These are phyloP conservation scores for Colletotrichum destructivum DNA, from an alignment of 2,329 filamentous ascomycete genomes.

Conservation along the genomic window DNA sequence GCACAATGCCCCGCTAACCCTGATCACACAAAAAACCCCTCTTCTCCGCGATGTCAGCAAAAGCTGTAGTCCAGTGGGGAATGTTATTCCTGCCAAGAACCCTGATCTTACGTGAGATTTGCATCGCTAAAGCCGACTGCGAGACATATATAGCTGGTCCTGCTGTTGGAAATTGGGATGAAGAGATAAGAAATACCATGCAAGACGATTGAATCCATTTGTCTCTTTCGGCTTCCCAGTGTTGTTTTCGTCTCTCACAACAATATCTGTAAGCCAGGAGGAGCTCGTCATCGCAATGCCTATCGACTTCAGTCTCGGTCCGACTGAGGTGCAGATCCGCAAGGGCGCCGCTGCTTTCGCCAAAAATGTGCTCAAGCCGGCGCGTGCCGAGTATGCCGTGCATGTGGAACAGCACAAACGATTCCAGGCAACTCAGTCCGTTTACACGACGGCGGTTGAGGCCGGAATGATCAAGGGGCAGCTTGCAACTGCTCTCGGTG, in stretches of 20 bases:
- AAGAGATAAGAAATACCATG: too few species aligned
- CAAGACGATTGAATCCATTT: too few species aligned
- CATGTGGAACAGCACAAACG: not conserved
- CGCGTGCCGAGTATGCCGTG: not conserved
- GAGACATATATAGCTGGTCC: too few species aligned
- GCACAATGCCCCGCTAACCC: too few species aligned
- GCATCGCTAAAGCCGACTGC: too few species aligned
- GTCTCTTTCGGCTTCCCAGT: not conserved
- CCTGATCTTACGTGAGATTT: too few species aligned
- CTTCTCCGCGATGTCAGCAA: too few species aligned
- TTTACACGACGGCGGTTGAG: not conserved
- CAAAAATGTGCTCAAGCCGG: not conserved
- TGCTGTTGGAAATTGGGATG: too few species aligned
- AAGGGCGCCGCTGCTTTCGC: not conserved
- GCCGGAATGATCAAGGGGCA: constrained; percentile 58
- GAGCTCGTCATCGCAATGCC: not conserved
- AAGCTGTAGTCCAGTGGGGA: too few species aligned
- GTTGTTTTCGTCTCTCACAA: too few species aligned
- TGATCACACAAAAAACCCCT: too few species aligned
- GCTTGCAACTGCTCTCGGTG: constrained; percentile 62
- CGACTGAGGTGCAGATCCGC: not conserved
- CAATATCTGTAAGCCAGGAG: not conserved
- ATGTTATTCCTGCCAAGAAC: too few species aligned
- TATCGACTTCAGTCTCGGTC: constrained; percentile 1
- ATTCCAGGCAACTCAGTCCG: not conserved